A percentile compares a stretch with the other conserved stretches of the same genome.
Conservation (phyloP, 2,329 filamentous ascomycete genomes). For the Cryoendolithus antarcticus region DNA sequence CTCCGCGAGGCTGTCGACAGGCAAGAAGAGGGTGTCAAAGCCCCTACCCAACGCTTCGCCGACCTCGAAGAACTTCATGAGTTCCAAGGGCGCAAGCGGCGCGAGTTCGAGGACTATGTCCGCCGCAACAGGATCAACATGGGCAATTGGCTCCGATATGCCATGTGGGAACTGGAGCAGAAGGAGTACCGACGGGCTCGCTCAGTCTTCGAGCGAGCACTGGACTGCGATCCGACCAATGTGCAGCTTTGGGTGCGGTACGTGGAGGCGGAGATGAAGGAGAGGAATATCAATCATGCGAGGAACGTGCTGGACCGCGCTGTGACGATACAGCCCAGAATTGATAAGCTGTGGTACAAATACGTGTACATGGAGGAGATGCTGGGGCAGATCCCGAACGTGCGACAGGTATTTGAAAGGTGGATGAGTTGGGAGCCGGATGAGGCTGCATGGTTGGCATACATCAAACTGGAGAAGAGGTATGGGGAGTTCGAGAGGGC, state of each 20-base stretch:
- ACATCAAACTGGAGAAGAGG: slow-evolving; percentile 93
- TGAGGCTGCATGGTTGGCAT: slow-evolving; percentile 87
- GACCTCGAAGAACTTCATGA: slow-evolving; percentile 97
- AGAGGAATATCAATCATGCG: slow-evolving; percentile 89
- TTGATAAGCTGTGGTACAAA: slow-evolving; percentile 98
- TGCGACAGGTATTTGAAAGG: slow-evolving; percentile 85
- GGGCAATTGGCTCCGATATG: slow-evolving; percentile 99
- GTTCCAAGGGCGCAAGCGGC: slow-evolving; percentile 88
- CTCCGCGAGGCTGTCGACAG: slow-evolving; percentile 94
- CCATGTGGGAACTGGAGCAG: slow-evolving; percentile 93
- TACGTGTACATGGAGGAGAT: slow-evolving; percentile 99
- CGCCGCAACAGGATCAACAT: slow-evolving; percentile 87
- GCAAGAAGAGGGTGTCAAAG: slow-evolving; percentile 77
- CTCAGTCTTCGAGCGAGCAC: slow-evolving; percentile 84
- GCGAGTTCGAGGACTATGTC: slow-evolving; percentile 97
- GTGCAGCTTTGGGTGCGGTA: slow-evolving; percentile 85
- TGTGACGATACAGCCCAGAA: slow-evolving; percentile 77
- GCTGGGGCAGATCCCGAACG: slow-evolving; percentile 83
- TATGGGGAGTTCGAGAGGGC: slow-evolving; percentile 86
- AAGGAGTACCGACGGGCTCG: slow-evolving; percentile 89
- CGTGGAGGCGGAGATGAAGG: slow-evolving; percentile 93
- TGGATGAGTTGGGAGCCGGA: slow-evolving; percentile 99
- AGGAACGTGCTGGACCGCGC: slow-evolving; percentile 87
- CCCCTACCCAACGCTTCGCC: slow-evolving; percentile 86
- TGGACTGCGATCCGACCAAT: slow-evolving; percentile 82